A percentile compares a stretch with the other conserved stretches of the same genome.
These are phyloP conservation scores for Malus sylvestris DNA, from an alignment of 306 rosid species.

Conservation along the genomic window DNA sequence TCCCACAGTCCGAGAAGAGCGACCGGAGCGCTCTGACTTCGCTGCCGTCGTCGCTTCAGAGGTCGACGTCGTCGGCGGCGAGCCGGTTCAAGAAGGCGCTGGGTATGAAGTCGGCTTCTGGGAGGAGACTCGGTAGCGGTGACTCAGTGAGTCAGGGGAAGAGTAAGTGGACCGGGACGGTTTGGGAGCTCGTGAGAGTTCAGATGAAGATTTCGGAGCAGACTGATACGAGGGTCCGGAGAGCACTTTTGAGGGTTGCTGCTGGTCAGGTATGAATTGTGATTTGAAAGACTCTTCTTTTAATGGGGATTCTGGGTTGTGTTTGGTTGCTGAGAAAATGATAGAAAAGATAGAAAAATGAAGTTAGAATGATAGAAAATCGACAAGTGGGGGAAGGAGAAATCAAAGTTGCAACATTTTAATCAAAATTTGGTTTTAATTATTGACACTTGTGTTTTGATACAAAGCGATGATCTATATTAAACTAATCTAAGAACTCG, in stretches of 20 bases:
- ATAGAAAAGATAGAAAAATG: background rate
- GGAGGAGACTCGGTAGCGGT: conserved; percentile 17
- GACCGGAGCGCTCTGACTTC: conserved; percentile 34
- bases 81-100: conserved; percentile 80
- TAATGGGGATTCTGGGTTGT: background rate
- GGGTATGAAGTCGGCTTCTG: conserved; percentile 58
- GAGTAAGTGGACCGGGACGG: conserved; percentile 46
- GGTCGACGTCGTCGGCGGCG: conserved; percentile 86
- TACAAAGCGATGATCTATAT: background rate
- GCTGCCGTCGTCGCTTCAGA: conserved; percentile 47
- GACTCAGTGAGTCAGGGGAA: conserved; percentile 30
- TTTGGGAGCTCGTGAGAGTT: conserved; percentile 72
- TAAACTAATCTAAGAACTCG: background rate
- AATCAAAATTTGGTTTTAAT: background rate
- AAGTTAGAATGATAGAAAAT: background rate
- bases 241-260: conserved; percentile 75
- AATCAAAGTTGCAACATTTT: background rate
- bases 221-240: conserved; percentile 66
- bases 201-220: conserved; percentile 90
- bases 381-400: background rate
- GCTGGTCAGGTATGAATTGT: conserved; percentile 71
- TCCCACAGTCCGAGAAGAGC: conserved; percentile 63
- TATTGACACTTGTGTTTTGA: background rate
- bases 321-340: background rate
- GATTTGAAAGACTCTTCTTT: background rate